Conservation (phyloP, 306 rosid species). For the Astragalus membranaceus region DNA sequence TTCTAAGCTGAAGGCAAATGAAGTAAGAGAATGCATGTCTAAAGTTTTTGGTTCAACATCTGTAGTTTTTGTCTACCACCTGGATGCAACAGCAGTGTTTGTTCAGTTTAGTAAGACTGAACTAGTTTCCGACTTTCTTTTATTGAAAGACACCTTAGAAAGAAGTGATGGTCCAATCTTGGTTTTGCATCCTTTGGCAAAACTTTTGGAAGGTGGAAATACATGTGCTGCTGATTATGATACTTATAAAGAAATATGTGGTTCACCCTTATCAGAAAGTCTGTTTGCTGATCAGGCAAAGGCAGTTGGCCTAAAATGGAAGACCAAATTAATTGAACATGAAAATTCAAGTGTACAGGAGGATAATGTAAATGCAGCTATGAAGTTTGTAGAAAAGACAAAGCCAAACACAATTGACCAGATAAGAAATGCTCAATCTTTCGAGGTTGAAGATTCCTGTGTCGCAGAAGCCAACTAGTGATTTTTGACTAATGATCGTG, state of each 20-base stretch:
- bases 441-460: conserved; percentile 37
- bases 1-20: conserved; percentile 50
- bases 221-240: conserved; percentile 71
- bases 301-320: conserved; percentile 46
- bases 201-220: conserved; percentile 62
- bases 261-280: conserved; percentile 47
- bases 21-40: conserved; percentile 51
- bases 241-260: conserved; percentile 64
- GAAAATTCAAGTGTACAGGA: conserved; percentile 11
- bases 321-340: conserved; percentile 36
- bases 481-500: conserved; percentile 6
- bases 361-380: conserved; percentile 5
- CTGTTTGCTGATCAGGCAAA: conserved; percentile 80
- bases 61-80: conserved; percentile 53
- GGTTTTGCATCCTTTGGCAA: conserved; percentile 63
- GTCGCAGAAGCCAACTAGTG: conserved; percentile 35
- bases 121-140: conserved; percentile 60
- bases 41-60: conserved; percentile 57
- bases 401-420: conserved; percentile 23
- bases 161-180: conserved; percentile 44
- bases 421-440: conserved; percentile 20
- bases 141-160: conserved; percentile 65
- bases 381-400: conserved; percentile 1
- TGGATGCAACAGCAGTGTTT: conserved; percentile 70
- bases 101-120: conserved; percentile 58